Evolutionary conservation across 768 basidiomycete species (phyloP), one percentile per base, ranked within the genome.

Genomic region (Serendipita vermifera): DNA sequence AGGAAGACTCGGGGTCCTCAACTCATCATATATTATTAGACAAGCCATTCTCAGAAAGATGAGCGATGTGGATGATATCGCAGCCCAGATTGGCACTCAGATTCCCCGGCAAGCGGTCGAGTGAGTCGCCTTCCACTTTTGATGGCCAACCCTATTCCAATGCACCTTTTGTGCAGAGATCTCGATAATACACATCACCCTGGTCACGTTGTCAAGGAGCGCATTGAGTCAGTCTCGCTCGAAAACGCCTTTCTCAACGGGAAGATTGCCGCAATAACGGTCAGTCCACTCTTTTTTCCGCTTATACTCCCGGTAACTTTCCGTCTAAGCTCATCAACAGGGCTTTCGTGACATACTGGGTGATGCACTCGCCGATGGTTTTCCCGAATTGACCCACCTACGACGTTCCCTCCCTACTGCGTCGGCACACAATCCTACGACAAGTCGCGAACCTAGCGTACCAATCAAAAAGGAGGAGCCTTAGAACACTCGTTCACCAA

Each of bases 171-270:
- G 35, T 26, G 14, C 29, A 74, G 76, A 24, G 88, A 90, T 60
- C 83, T 90, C 57, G 88, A 91, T 72, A 82, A 80, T 60, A 73
- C 81, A 2, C 77, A 80, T 40, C 89, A 90, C 65, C 88, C 87
- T 3, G 82, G 86, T 81, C 80, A 82, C 64, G 72, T 88, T 54
- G 88, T 88, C 15, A 78, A 80, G 60, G 87, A 89, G 57, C 75
- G 85, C 53, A 68, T 91, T 13, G 88, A 91, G 69, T 76, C 87
- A 55, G 80, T 86, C 0, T 86, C 88, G 29, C 85, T 85, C 2
- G 89, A 91, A 70, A 91, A 91, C 64, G 88, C 89, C 64, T 90
- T 88, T 61, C 87, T 88, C 83, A 87, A 90, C 63, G 87, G 85
- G 27, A 89, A 90, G 65, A 85, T 91, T 35, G 75, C 77, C 40